Evolutionary conservation across 495 filamentous ascomycete species (phyloP).

Genomic region (Mycothermus thermophilus): DNA sequence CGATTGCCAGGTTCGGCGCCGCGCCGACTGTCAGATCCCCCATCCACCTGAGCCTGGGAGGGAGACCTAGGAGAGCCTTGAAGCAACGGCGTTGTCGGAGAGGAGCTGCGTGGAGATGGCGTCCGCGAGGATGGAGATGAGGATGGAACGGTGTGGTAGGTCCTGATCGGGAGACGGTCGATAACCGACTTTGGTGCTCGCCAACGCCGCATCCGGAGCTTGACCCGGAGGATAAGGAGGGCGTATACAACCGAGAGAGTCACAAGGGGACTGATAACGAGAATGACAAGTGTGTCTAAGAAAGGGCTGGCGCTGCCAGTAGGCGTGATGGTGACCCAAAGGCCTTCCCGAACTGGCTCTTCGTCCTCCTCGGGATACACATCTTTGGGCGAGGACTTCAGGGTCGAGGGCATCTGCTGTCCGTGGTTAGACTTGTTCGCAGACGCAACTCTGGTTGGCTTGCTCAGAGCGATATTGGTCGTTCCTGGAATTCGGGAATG

Average conservation of each 20-base stretch:
- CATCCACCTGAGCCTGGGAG: no score
- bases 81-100: slow-evolving; percentile 65
- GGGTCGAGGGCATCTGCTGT: no score
- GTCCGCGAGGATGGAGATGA: slow-evolving; percentile 43
- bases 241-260: slow-evolving; percentile 90
- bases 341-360: slow-evolving; percentile 49
- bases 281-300: slow-evolving; percentile 85
- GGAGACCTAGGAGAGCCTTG: slow-evolving; percentile 42
- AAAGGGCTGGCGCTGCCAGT: slow-evolving; percentile 86
- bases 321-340: slow-evolving; percentile 92
- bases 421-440: no score
- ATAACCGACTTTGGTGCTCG: slow-evolving; percentile 92
- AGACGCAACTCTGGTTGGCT: no score
- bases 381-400: no score
- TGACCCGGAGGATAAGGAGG: slow-evolving; percentile 72
- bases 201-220: slow-evolving; percentile 83
- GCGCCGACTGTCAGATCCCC: no score
- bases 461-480: no score
- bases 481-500: no score
- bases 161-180: slow-evolving; percentile 84
- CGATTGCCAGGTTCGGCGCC: slow-evolving; percentile 30
- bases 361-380: slow-evolving; percentile 16
- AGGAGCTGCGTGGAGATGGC: slow-evolving; percentile 43
- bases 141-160: slow-evolving; percentile 70
- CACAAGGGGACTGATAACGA: slow-evolving; percentile 83